Conservation (phyloP, 192 early-diverging fungal genomes). For the Coemansia guatemalensis region DNA sequence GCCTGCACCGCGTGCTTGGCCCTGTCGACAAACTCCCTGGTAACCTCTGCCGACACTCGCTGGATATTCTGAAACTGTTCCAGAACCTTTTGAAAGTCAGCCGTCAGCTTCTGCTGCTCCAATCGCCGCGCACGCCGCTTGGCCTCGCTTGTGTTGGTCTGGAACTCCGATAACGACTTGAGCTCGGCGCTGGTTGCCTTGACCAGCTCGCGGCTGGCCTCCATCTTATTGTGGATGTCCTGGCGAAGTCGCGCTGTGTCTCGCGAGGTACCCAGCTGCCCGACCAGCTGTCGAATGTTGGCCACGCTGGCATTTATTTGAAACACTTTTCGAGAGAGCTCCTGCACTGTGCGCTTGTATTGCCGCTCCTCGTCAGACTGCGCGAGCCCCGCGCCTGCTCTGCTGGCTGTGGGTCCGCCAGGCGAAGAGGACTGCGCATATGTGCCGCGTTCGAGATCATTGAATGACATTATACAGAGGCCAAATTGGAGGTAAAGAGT, state of each 20-base stretch:
- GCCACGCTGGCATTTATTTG: slow-evolving; percentile 83
- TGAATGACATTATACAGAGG: slow-evolving; percentile 61
- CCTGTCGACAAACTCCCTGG: slow-evolving; percentile 80
- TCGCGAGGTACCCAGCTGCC: slow-evolving; percentile 70
- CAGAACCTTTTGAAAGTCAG: slow-evolving; percentile 92
- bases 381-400: background rate
- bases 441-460: slow-evolving; percentile 60
- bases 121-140: slow-evolving; percentile 67
- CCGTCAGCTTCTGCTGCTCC: slow-evolving; percentile 90
- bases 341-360: slow-evolving; percentile 59
- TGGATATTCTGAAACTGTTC: slow-evolving; percentile 87
- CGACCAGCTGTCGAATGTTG: slow-evolving; percentile 75
- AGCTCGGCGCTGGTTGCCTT: slow-evolving; percentile 75
- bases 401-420: background rate
- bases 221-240: slow-evolving; percentile 62
- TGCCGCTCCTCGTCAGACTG: slow-evolving; percentile 45
- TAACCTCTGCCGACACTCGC: slow-evolving; percentile 77
- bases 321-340: slow-evolving; percentile 83
- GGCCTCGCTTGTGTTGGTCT: slow-evolving; percentile 20
- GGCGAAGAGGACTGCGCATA: slow-evolving; percentile 21
- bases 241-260: slow-evolving; percentile 76
- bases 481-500: background rate
- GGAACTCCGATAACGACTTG: slow-evolving; percentile 68
- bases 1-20: slow-evolving; percentile 65
- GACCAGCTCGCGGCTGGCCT: slow-evolving; percentile 77